These are phyloP conservation scores for Camelina laxa DNA, from an alignment of 345 rosid genomes.

Conservation along the genomic window DNA sequence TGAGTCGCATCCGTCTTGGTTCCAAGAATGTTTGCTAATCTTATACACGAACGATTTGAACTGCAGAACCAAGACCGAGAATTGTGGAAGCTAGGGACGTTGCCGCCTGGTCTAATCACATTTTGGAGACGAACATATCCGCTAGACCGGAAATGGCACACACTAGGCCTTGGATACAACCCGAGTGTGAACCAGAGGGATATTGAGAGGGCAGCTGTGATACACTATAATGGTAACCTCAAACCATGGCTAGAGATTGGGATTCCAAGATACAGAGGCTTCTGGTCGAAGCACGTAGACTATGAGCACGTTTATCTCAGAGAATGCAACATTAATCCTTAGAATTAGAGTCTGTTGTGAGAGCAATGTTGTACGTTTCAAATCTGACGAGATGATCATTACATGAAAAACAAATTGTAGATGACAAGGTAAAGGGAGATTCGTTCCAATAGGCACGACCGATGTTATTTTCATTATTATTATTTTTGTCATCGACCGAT, in stretches of 20 bases:
- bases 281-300: slow-evolving; percentile 68
- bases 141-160: slow-evolving; percentile 70
- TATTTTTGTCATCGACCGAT: too few species aligned
- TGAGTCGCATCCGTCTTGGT: slow-evolving; percentile 23
- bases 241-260: slow-evolving; percentile 92
- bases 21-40: slow-evolving; percentile 28
- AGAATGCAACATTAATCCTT: slow-evolving; percentile 80
- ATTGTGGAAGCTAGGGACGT: slow-evolving; percentile 83
- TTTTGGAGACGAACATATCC: slow-evolving; percentile 72
- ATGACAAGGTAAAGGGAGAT: slow-evolving; percentile 25
- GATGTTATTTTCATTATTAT: not conserved
- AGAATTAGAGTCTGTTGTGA: slow-evolving; percentile 32
- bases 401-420: slow-evolving; percentile 32
- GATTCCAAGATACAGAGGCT: slow-evolving; percentile 58
- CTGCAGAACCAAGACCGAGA: slow-evolving; percentile 73
- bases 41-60: not conserved
- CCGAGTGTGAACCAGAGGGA: slow-evolving; percentile 72
- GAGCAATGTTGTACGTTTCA: slow-evolving; percentile 25
- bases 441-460: slow-evolving; percentile 10
- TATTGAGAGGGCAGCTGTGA: slow-evolving; percentile 71
- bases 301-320: slow-evolving; percentile 61
- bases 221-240: slow-evolving; percentile 86
- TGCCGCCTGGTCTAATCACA: slow-evolving; percentile 89
- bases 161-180: slow-evolving; percentile 86
- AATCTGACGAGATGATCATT: slow-evolving; percentile 29